Percentiles rank a stretch among this genome's conserved stretches.
Evolutionary conservation across 2,329 filamentous ascomycete genomes (phyloP).

Genomic region (Trichoderma harzianum): DNA sequence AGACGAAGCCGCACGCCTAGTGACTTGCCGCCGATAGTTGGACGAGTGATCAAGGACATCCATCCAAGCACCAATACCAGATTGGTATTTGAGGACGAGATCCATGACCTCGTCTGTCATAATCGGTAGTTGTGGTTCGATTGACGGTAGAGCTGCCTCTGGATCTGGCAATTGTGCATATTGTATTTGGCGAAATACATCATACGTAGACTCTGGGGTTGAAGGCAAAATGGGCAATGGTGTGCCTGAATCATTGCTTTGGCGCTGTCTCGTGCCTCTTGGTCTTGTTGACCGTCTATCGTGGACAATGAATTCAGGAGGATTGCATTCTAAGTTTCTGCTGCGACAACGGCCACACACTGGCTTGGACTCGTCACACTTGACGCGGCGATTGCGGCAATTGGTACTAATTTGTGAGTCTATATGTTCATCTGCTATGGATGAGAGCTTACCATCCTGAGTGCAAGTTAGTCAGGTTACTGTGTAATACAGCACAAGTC

Average conservation of each 20-base stretch:
- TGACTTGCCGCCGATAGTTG: neutral
- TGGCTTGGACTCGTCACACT: neutral
- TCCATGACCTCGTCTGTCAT: neutral
- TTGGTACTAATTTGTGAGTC: neutral
- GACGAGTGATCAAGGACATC: neutral
- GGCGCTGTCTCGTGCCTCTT: neutral
- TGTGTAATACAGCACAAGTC: neutral
- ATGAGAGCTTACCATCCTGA: neutral
- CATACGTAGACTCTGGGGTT: neutral
- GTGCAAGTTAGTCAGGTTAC: neutral
- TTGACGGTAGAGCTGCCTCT: neutral
- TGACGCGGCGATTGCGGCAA: neutral
- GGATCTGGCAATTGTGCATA: neutral
- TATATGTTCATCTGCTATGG: neutral
- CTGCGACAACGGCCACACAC: neutral
- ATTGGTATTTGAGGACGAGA: neutral
- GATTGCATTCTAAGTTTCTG: neutral
- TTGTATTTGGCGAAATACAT: neutral
- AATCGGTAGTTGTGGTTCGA: neutral
- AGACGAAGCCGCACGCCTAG: neutral
- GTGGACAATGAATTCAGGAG: neutral
- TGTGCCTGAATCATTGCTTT: neutral
- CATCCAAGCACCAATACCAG: neutral
- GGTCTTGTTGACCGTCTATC: neutral
- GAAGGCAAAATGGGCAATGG: neutral